Evolutionary conservation across 1,284 basidiomycete species (phyloP), one percentile per base, ranked within the genome.

Genomic region (Mycena citricolor): DNA sequence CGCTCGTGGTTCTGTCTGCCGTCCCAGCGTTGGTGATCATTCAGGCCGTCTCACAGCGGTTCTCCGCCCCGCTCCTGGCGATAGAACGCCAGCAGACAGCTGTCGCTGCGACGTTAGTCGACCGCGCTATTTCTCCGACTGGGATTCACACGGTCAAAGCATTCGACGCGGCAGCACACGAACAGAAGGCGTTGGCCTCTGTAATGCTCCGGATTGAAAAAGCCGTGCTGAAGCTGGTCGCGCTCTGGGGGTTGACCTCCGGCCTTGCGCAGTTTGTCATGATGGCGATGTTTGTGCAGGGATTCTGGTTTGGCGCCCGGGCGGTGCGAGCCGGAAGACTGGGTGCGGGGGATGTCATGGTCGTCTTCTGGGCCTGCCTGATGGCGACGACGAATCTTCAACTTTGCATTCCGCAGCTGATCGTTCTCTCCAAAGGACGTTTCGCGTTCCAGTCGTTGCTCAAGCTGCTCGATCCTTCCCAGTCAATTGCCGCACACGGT

Each of bases 311-410:
- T 63, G 97, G 95, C 11, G 79, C 87, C 1, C 83, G 87, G 59
- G 76, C 97, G 39, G 91, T 99, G 10, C 69, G 81, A 13, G 73
- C 82, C 12, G 87, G 87, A 2, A 78, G 74, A 44, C 73, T 82
- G 39, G 70, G 69, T 3, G 72, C 87, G 0, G 90, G 90, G 3
- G 77, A 84, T 30, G 90, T 98, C 53, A 94, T 94, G 83, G 86
- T 88, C 20, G 92, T 95, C 33, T 99, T 99, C 64, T 97, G 94
- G 92, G 90, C 94, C 0, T 93, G 91, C 60, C 71, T 98, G 26
- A 86, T 97, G 46, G 92, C 90, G 0, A 86, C 86, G 5, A 84
- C 77, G 57, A 90, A 90, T 61, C 66, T 97, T 4, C 92, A 95
- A 62, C 80, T 86, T 73, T 82, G 84, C 58, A 81, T 97, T 6